phyloP scores from a whole-genome alignment of 2,329 filamentous ascomycete species.

The Nannizzia gypsea region DNA sequence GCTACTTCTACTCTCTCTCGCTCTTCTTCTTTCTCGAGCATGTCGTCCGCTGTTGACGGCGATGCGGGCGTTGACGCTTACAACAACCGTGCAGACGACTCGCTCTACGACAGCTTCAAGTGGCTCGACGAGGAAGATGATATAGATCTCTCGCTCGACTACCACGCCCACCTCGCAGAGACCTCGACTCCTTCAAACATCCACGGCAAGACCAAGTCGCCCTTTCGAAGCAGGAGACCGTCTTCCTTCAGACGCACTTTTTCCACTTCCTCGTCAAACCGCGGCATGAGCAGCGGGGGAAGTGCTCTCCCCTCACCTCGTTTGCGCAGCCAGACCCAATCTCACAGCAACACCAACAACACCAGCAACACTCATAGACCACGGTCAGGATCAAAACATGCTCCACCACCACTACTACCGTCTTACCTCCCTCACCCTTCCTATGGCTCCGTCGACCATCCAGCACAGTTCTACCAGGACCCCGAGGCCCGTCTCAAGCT shows the following conservation, averaged over 20 bases:
- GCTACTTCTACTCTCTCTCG: slow-evolving; percentile 9
- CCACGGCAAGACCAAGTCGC: slow-evolving; percentile 17
- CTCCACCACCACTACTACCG: slow-evolving; percentile 12
- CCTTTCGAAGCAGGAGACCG: slow-evolving; percentile 24
- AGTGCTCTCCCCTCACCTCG: slow-evolving; percentile 33
- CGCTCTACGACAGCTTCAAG: slow-evolving; percentile 55
- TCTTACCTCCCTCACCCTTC: slow-evolving; percentile 42
- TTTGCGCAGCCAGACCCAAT: slow-evolving; percentile 20
- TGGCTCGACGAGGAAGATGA: slow-evolving; percentile 65
- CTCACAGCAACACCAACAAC: slow-evolving; percentile 21
- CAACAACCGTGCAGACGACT: slow-evolving; percentile 37
- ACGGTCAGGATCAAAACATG: slow-evolving; percentile 31
- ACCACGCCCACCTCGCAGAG: slow-evolving; percentile 51
- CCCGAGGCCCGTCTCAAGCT: slow-evolving; percentile 79
- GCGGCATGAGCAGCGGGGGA: slow-evolving; percentile 24
- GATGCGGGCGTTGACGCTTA: too few relatives aligned
- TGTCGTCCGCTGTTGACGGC: slow-evolving; percentile 19
- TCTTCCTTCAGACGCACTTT: slow-evolving; percentile 59
- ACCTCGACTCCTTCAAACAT: slow-evolving; percentile 30
- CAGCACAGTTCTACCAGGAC: slow-evolving; percentile 76
- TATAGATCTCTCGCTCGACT: slow-evolving; percentile 58
- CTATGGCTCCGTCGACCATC: slow-evolving; percentile 51
- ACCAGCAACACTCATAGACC: slow-evolving; percentile 13
- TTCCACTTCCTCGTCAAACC: slow-evolving; percentile 44
- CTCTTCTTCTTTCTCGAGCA: slow-evolving; percentile 15